Evolutionary conservation across 2,329 filamentous ascomycete species (phyloP), one percentile per base, ranked within the genome.

Genomic region (Pseudomassariella vexata): DNA sequence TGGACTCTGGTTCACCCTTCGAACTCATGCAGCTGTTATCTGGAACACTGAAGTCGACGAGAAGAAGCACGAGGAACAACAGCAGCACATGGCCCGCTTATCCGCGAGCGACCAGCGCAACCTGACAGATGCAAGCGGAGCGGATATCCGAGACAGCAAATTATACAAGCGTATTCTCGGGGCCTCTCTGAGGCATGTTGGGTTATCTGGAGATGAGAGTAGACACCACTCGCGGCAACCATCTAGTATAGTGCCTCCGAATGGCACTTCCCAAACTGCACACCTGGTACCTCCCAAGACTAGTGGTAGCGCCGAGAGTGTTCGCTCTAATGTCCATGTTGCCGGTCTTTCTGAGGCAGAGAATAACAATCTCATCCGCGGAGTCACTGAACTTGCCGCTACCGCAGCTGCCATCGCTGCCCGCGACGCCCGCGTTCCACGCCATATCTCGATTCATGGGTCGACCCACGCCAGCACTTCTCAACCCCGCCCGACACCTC

Each of bases 1-100:
- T 38, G 92, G 92, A 16, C 68, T 98, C 10, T 86, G 92, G 71
- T 98, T 98, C 59, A 98, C 92, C 1, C 73, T 98, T 14, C 76
- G 92, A 42, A 98, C 92, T 0, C 92, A 98, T 54, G 92, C 92
- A 4, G 89, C 94, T 5, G 84, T 95, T 27, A 98, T 98, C 44
- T 98, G 92, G 92, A 92, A 88, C 49, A 82, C 75, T 7, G 89
- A 95, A 40, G 55, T 71, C 3, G 84, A 89, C 23, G 84, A 89
- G 59, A 89, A 87, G 61, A 81, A 77, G 48, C 66, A 75, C 24
- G 73, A 78, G 9, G 73, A 79, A 5, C 40, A 54, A 23, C 47
- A 49, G 3, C 45, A 49, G 11, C n/a, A n/a, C n/a, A 43, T 50
- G 18, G 35, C 45, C 14, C 52, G 54, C 6, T 41, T 59, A 16